Evolutionary conservation across 805 yeast species (phyloP).

Genomic region (Metschnikowia gelsemii): DNA sequence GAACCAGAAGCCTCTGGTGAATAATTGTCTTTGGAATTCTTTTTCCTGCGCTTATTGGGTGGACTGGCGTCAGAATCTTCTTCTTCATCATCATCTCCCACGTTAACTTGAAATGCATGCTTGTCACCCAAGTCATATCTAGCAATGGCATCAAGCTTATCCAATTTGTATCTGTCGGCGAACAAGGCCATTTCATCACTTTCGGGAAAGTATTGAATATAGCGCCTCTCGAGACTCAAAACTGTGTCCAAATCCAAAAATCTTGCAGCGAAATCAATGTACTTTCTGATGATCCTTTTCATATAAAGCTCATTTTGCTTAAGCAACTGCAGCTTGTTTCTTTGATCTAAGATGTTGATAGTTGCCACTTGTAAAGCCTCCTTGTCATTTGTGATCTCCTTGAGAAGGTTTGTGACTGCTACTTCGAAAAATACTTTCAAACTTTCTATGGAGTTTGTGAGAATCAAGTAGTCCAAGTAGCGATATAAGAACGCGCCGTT

Average conservation of each 20-base stretch:
- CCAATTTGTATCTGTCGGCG: constrained; percentile 40
- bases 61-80: constrained; percentile 16
- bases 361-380: constrained; percentile 19
- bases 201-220: constrained; percentile 61
- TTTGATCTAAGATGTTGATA: constrained; percentile 17
- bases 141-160: constrained; percentile 37
- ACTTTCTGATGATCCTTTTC: constrained; percentile 40
- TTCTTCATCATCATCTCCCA: constrained; percentile 12
- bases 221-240: constrained; percentile 63
- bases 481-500: constrained; percentile 62
- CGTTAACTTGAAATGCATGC: constrained; percentile 9
- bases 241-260: constrained; percentile 72
- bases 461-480: constrained; percentile 71
- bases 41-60: constrained; percentile 19
- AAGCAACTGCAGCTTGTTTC: constrained; percentile 18
- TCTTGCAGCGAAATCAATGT: constrained; percentile 65
- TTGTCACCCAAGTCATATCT: constrained; percentile 34
- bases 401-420: constrained; percentile 55
- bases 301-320: constrained; percentile 27
- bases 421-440: constrained; percentile 83
- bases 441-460: constrained; percentile 65
- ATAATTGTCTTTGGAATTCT: constrained; percentile 10
- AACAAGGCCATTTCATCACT: constrained; percentile 44
- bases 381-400: constrained; percentile 28
- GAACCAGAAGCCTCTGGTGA: constrained; percentile 13